A percentile compares a stretch with the other conserved stretches of the same genome.
These are phyloP conservation scores for Botryotinia calthae DNA, from an alignment of 2,329 filamentous ascomycete species.

Conservation along the genomic window DNA sequence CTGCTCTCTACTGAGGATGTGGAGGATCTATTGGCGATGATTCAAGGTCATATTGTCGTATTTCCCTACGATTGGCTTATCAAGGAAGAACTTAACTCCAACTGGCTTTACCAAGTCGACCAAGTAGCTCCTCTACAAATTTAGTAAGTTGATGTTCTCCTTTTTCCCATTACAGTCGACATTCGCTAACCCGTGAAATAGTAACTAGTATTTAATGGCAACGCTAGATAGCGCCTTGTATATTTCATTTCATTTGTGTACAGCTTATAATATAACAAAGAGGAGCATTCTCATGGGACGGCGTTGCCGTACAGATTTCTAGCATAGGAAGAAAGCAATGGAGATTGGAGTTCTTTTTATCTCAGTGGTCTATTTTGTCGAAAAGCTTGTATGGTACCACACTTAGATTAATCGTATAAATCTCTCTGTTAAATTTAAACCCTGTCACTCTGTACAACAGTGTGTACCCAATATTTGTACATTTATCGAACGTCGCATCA, in stretches of 20 bases:
- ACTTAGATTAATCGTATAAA: constrained; percentile 13
- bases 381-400: constrained; percentile 4
- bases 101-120: constrained; percentile 97
- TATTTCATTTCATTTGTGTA: constrained; percentile 18
- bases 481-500: constrained; percentile 39
- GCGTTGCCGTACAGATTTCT: constrained; percentile 15
- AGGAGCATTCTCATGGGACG: constrained; percentile 10
- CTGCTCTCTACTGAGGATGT: constrained; percentile 72
- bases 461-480: constrained; percentile 11
- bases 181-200: constrained; percentile 70
- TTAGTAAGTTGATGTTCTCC: constrained; percentile 70
- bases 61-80: constrained; percentile 97
- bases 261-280: constrained; percentile 14
- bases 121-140: constrained; percentile 95
- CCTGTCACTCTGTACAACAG: neutral
- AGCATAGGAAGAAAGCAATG: constrained; percentile 13
- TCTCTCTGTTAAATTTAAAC: neutral
- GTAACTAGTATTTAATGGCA: constrained; percentile 19
- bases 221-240: constrained; percentile 12
- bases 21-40: constrained; percentile 74
- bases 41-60: constrained; percentile 84
- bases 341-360: constrained; percentile 17
- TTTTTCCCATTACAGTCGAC: constrained; percentile 94
- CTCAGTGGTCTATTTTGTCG: constrained; percentile 9
- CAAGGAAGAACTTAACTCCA: constrained; percentile 86